Conservation (phyloP, 2,329 filamentous ascomycete genomes). For the Karstenula rhodostoma region DNA sequence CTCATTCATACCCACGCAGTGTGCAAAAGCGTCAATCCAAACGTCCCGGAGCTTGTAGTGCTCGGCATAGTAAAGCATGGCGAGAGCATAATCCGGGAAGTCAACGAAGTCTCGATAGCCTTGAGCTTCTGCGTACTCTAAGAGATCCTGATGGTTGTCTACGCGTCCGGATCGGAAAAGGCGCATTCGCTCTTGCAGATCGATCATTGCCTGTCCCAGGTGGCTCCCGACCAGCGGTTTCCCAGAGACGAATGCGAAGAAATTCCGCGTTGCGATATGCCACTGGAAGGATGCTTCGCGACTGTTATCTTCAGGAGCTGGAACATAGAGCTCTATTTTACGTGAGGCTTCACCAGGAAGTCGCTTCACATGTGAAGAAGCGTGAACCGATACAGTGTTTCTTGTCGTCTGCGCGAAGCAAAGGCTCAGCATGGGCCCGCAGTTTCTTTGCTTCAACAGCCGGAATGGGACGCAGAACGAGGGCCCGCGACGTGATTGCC, state of each 20-base stretch:
- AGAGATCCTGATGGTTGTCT: slow-evolving; percentile 68
- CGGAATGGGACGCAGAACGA: slow-evolving; percentile 72
- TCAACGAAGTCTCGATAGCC: slow-evolving; percentile 74
- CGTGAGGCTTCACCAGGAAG: slow-evolving; percentile 31
- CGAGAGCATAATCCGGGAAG: slow-evolving; percentile 73
- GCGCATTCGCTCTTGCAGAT: slow-evolving; percentile 71
- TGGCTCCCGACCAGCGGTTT: slow-evolving; percentile 72
- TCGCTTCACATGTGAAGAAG: slow-evolving; percentile 18
- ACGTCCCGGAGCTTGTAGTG: slow-evolving; percentile 68
- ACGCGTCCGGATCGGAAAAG: slow-evolving; percentile 64
- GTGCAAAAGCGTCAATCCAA: slow-evolving; percentile 77
- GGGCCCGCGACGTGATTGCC: slow-evolving; percentile 70
- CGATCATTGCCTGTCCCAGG: slow-evolving; percentile 70
- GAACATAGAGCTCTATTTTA: slow-evolving; percentile 71
- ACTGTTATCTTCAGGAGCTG: slow-evolving; percentile 64
- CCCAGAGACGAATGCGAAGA: slow-evolving; percentile 74
- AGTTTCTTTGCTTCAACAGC: slow-evolving; percentile 65
- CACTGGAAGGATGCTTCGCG: slow-evolving; percentile 66
- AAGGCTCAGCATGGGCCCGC: slow-evolving; percentile 65
- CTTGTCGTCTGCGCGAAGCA: slow-evolving; percentile 47
- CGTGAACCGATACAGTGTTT: slow-evolving; percentile 19
- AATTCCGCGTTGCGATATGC: slow-evolving; percentile 75
- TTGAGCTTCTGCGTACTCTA: slow-evolving; percentile 71
- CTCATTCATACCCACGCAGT: slow-evolving; percentile 81
- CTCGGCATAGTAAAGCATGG: slow-evolving; percentile 73